Percentiles rank a stretch among this genome's conserved stretches.
Conservation (phyloP, 2,329 filamentous ascomycete species). For the Anisogramma anomala region DNA sequence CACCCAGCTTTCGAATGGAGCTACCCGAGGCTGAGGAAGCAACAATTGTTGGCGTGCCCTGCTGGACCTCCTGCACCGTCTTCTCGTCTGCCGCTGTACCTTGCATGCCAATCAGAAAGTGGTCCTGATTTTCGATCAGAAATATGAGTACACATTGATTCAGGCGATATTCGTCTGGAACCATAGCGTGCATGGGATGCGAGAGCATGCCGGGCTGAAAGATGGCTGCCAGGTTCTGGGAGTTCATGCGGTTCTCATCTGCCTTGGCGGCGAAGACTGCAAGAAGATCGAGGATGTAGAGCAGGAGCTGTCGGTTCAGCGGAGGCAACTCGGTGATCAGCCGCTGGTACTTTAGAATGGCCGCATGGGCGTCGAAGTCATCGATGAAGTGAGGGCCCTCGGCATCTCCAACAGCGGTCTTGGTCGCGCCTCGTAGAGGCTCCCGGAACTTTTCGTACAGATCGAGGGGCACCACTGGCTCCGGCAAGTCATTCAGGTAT, state of each 20-base stretch:
- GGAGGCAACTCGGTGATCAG: constrained; percentile 89
- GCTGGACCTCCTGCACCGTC: constrained; percentile 51
- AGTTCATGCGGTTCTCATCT: constrained; percentile 93
- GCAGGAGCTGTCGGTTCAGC: constrained; percentile 80
- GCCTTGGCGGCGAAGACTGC: constrained; percentile 96
- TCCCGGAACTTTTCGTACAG: constrained; percentile 87
- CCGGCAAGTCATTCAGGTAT: constrained; percentile 91
- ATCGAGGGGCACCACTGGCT: constrained; percentile 89
- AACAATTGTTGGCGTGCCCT: constrained; percentile 51
- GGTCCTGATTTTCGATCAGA: constrained; percentile 94
- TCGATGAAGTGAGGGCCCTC: constrained; percentile 61
- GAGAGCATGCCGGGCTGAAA: constrained; percentile 96
- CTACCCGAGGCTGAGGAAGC: constrained; percentile 36
- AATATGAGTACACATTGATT: constrained; percentile 98
- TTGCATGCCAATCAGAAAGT: constrained; percentile 97
- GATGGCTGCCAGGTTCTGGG: constrained; percentile 86
- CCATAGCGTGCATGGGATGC: constrained; percentile 90
- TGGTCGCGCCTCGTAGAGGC: constrained; percentile 61
- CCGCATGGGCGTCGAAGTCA: constrained; percentile 60
- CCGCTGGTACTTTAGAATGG: constrained; percentile 73
- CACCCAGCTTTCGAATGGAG: constrained; percentile 40
- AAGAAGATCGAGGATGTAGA: constrained; percentile 91
- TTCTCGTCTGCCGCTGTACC: constrained; percentile 93
- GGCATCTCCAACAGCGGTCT: constrained; percentile 58
- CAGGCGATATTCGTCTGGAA: constrained; percentile 81